Conservation (phyloP, 192 early-diverging fungal genomes). For the Linnemannia elongata region DNA sequence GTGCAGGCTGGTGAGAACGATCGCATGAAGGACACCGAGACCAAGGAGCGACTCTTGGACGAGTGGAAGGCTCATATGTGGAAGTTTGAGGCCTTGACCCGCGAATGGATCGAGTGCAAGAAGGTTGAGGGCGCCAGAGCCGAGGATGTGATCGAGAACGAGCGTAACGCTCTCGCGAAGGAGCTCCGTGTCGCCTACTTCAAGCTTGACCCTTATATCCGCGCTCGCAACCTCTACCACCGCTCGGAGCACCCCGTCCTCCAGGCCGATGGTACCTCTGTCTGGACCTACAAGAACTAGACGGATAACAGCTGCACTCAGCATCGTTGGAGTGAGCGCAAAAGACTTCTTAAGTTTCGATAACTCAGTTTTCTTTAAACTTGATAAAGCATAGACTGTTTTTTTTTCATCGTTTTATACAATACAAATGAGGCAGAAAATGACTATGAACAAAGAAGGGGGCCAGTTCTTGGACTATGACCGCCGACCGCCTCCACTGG, state of each 20-base stretch:
- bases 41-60: conserved; percentile 37
- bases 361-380: too few species aligned
- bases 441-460: neutral
- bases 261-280: conserved; percentile 37
- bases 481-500: conserved; percentile 26
- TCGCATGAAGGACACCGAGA: conserved; percentile 63
- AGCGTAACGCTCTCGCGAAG: conserved; percentile 54
- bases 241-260: conserved; percentile 49
- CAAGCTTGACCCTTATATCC: conserved; percentile 64
- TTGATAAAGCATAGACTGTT: too few species aligned
- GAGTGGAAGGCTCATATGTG: conserved; percentile 53
- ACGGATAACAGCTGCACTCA: neutral
- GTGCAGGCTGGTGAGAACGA: conserved; percentile 51
- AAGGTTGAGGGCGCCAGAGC: conserved; percentile 28
- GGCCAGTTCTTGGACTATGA: conserved; percentile 13
- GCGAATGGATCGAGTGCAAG: conserved; percentile 60
- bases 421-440: neutral
- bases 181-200: conserved; percentile 61
- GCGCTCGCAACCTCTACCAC: conserved; percentile 57
- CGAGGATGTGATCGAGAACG: conserved; percentile 55
- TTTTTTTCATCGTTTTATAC: too few species aligned
- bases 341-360: too few species aligned
- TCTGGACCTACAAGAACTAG: conserved; percentile 48
- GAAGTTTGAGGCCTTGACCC: conserved; percentile 65
- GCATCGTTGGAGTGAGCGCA: too few species aligned